Base-by-base conservation (phyloP, 345 rosid genomes). In the Lepidium sativum region DNA sequence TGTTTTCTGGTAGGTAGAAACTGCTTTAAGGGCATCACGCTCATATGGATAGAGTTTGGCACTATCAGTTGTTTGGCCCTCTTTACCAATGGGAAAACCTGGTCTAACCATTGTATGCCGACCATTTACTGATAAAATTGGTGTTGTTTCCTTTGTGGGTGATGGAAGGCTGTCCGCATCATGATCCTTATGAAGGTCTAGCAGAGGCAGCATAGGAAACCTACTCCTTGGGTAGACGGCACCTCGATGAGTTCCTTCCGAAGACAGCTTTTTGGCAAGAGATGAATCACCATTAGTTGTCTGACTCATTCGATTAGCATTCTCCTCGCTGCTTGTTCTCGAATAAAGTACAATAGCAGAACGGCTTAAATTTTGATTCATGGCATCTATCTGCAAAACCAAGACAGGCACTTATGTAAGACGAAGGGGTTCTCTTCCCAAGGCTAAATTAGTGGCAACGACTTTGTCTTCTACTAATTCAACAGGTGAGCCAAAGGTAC, bases 81-180 rank as follows among this genome's bases (percentile, higher is more conserved):
- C 57, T 74, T 79, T 86, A 45, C 72, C 72, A 37, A 56, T 21
- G 40, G 76, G 54, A n/a, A 67, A 31, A 16, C 62, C 71, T 53
- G 81, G 69, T 55, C 63, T 81, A 70, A 37, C 65, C 68, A 65
- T 63, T 20, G 75, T 63, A 68, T 79, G 82, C 21, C 79, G 86
- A 64, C 54, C 78, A 38, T 78, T 73, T 9, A 75, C 54, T 20
- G 83, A 82, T 38, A 83, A 64, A 45, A 69, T 67, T n/a, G 87
- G 88, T 15, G 84, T 68, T 32, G 83, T 73, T 72, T 86, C 90
- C 55, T 82, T 82, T 44, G 99, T 95, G 17, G 99, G 99, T 8
- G 97, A 95, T 4, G 99, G 97, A 69, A 95, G 96, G 67, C 91
- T 88, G 79, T 95, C 95, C 37, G 68, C 85, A 68, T 95, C 99